Evolutionary conservation across 73 alveolate genomes (phyloP).

Genomic region (Diophrys appendiculata): DNA sequence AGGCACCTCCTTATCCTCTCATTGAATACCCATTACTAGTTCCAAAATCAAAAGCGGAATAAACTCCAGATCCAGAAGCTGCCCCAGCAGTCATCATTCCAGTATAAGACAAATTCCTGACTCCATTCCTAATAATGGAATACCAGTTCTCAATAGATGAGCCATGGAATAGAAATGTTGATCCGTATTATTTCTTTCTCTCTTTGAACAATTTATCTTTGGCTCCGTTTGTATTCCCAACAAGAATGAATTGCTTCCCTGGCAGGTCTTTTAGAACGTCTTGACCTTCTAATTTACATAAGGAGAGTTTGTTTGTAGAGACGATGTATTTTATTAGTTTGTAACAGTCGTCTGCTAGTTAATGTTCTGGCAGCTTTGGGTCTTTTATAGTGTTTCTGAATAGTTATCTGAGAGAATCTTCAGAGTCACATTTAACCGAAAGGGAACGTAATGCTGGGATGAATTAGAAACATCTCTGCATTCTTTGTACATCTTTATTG

Average conservation of each 20-base stretch:
- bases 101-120: slow-evolving; percentile 59
- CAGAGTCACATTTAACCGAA: background rate
- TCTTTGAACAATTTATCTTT: slow-evolving; percentile 44
- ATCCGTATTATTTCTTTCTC: slow-evolving; percentile 53
- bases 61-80: slow-evolving; percentile 68
- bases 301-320: slow-evolving; percentile 46
- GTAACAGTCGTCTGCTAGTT: slow-evolving; percentile 14
- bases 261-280: background rate
- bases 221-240: slow-evolving; percentile 38
- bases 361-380: too few species aligned
- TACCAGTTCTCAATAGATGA: slow-evolving; percentile 69
- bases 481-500: slow-evolving; percentile 47
- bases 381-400: too few species aligned
- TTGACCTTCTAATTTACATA: slow-evolving; percentile 12
- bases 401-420: background rate
- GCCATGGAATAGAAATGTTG: slow-evolving; percentile 68
- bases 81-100: slow-evolving; percentile 75
- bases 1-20: slow-evolving; percentile 7
- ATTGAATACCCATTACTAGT: slow-evolving; percentile 46
- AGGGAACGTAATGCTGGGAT: slow-evolving; percentile 3
- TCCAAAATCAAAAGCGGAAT: slow-evolving; percentile 41
- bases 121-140: slow-evolving; percentile 62
- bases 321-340: slow-evolving; percentile 45
- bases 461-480: background rate
- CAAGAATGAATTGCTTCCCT: slow-evolving; percentile 25